A percentile compares a stretch with the other conserved stretches of the same genome.
Conservation (phyloP, 352 stramenopile genomes). For the Globisporangium megalacanthum region DNA sequence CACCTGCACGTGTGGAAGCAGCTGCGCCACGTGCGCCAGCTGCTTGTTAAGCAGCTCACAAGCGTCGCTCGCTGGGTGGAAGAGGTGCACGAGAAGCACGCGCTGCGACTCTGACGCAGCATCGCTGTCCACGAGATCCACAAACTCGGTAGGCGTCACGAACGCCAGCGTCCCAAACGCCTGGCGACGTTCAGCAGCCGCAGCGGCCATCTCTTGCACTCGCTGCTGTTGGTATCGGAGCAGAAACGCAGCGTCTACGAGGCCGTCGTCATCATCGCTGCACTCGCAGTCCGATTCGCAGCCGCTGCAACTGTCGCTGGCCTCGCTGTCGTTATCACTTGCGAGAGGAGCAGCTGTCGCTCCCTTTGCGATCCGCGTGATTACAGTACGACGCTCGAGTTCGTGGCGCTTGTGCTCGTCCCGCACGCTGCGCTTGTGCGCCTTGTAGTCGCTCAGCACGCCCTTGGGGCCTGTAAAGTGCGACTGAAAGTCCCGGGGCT, state of each 20-base stretch:
- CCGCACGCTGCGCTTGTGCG: slow-evolving; percentile 53
- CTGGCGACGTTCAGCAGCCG: slow-evolving; percentile 10
- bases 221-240: slow-evolving; percentile 55
- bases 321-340: not conserved
- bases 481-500: slow-evolving; percentile 48
- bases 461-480: slow-evolving; percentile 75
- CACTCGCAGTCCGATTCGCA: slow-evolving; percentile 25
- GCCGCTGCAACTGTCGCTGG: slow-evolving; percentile 1
- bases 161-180: slow-evolving; percentile 54
- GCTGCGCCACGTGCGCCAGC: slow-evolving; percentile 41
- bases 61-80: slow-evolving; percentile 65
- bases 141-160: slow-evolving; percentile 50
- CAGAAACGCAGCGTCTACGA: slow-evolving; percentile 54
- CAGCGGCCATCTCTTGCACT: slow-evolving; percentile 57
- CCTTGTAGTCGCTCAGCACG: slow-evolving; percentile 80
- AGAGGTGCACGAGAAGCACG: slow-evolving; percentile 55
- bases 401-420: slow-evolving; percentile 50
- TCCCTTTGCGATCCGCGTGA: slow-evolving; percentile 67
- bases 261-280: slow-evolving; percentile 25
- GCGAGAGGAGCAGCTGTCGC: not conserved
- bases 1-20: slow-evolving; percentile 64
- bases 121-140: slow-evolving; percentile 34
- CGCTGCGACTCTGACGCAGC: slow-evolving; percentile 9
- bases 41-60: slow-evolving; percentile 67
- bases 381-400: slow-evolving; percentile 37